These are phyloP conservation scores for Rhododendron mucronatum DNA, from an alignment of 148 eudicot genomes.

Conservation along the genomic window DNA sequence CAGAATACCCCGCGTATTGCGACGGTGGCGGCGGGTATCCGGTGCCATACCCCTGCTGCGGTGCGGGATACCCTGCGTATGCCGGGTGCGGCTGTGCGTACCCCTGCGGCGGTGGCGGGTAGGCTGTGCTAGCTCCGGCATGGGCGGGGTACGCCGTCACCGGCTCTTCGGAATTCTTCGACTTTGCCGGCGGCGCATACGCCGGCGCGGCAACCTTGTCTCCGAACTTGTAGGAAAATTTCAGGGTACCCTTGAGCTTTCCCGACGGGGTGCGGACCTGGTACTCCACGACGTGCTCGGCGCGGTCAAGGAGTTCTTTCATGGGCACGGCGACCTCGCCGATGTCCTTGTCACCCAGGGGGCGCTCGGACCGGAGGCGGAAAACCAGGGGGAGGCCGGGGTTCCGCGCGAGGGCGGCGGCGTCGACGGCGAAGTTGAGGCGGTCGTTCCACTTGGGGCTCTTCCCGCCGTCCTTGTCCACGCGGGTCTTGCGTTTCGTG, in stretches of 20 bases:
- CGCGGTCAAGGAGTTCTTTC: constrained; percentile 31
- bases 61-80: neutral
- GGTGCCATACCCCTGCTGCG: neutral
- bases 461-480: constrained; percentile 48
- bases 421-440: constrained; percentile 48
- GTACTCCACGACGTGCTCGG: constrained; percentile 15
- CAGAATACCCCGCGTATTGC: neutral
- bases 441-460: constrained; percentile 49
- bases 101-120: neutral
- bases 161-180: neutral
- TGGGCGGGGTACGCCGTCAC: neutral
- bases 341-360: constrained; percentile 53
- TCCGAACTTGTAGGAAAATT: constrained; percentile 43
- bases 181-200: neutral
- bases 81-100: neutral
- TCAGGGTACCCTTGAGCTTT: constrained; percentile 41
- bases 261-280: constrained; percentile 38
- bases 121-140: neutral
- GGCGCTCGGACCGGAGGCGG: constrained; percentile 39
- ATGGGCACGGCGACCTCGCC: constrained; percentile 59
- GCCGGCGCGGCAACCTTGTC: constrained; percentile 24
- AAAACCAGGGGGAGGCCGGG: constrained; percentile 39
- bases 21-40: neutral
- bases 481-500: constrained; percentile 33
- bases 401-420: constrained; percentile 32